Evolutionary conservation across 1,284 basidiomycete species (phyloP).

Genomic region (Ceratorhiza oryzae-sativae): DNA sequence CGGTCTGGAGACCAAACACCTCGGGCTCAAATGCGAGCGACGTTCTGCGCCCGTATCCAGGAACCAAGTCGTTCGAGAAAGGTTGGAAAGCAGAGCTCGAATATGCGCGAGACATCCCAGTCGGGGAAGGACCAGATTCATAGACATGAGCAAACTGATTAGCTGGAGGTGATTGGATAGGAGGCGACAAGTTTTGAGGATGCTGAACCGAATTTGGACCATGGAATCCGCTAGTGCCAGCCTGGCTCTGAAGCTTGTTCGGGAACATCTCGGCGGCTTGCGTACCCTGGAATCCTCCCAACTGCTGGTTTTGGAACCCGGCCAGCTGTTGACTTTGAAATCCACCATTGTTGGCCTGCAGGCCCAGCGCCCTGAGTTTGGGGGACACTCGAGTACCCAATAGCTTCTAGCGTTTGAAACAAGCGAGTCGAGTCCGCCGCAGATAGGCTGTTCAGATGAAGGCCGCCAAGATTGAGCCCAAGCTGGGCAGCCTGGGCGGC

Average conservation of each 20-base stretch:
- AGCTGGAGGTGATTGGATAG: background rate
- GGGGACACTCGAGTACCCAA: conserved; percentile 35
- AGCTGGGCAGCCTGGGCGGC: conserved; percentile 61
- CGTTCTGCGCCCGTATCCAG: conserved; percentile 5
- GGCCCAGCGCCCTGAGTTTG: background rate
- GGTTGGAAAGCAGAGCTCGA: conserved; percentile 24
- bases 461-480: conserved; percentile 39
- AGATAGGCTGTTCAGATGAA: conserved; percentile 38
- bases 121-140: conserved; percentile 14
- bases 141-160: background rate
- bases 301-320: background rate
- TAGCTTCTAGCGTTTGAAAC: conserved; percentile 38
- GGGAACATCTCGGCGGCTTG: conserved; percentile 7
- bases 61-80: conserved; percentile 12
- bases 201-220: conserved; percentile 1
- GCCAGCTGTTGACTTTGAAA: conserved; percentile 7
- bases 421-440: conserved; percentile 38
- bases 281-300: background rate
- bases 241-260: background rate
- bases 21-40: conserved; percentile 35
- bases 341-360: background rate
- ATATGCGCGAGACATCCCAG: conserved; percentile 33
- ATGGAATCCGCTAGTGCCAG: background rate
- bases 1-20: conserved; percentile 19
- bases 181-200: conserved; percentile 9